Evolutionary conservation across 495 filamentous ascomycete species (phyloP), one percentile per base, ranked within the genome.

Genomic region (Penicillium antarcticum): DNA sequence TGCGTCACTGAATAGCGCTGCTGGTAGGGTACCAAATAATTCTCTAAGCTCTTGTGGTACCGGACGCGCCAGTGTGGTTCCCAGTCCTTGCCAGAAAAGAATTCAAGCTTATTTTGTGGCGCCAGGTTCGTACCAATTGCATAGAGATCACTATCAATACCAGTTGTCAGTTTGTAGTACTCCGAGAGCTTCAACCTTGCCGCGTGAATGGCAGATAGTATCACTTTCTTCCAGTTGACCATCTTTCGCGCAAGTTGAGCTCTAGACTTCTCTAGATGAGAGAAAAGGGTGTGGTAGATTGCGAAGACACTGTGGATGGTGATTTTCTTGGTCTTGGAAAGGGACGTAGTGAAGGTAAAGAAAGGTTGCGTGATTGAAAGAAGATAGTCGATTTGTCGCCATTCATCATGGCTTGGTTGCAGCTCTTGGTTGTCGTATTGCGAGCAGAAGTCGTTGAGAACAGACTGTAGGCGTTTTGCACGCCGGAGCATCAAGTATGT

Each of bases 71-170:
- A 23, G 21, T 24, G 4, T 2, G 16, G 47, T 48, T 49, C 42
- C 53, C 47, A 0, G 33, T 44, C 26, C 3, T 53, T 38, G 11
- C 32, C n/a, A n/a, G n/a, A n/a, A 42, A 63, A 63, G 42, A 63
- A 60, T 10, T 63, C 4, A 11, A 63, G 33, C 46, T 59, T 59
- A 24, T 59, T 17, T 16, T 48, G 37, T 17, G 51, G 51, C 12
- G 51, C 40, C 18, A 59, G 14, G 17, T 55, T 55, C 12, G 51
- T 59, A 34, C 34, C 40, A 52, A 59, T 55, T 47, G 41, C 40
- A 45, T 55, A 59, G 19, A 59, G 42, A 41, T 55, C 37, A 45
- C 29, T 29, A 43, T 29, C 0, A 13, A 55, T 39, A 1, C 42
- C 1, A 31, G 51, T 17, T 1, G 42, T 55, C 33, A 13, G 16